Evolutionary conservation across 331 rosid genomes (phyloP).

Genomic region (Rosa hybrid): DNA sequence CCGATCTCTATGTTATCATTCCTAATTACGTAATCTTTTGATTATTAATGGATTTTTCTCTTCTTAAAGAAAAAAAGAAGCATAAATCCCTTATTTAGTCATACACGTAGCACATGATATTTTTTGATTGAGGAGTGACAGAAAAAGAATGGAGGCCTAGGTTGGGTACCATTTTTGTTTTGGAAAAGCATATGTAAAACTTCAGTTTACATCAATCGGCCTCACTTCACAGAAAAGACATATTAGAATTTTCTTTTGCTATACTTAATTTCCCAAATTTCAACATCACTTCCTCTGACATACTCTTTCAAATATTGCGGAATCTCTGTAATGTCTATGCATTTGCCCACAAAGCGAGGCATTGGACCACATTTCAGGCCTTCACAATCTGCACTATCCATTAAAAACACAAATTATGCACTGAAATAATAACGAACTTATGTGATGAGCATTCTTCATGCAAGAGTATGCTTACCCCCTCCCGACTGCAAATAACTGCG

Average conservation of each 20-base stretch:
- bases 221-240: neutral
- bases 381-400: constrained; percentile 52
- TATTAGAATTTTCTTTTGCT: constrained; percentile 5
- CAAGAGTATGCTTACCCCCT: constrained; percentile 40
- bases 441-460: neutral
- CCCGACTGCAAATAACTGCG: constrained; percentile 57
- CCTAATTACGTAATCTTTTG: no score
- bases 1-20: no score
- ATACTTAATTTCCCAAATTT: constrained; percentile 77
- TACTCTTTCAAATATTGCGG: constrained; percentile 68
- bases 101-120: no score
- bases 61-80: no score
- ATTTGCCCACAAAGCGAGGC: constrained; percentile 58
- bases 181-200: neutral
- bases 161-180: neutral
- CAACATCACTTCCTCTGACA: constrained; percentile 73
- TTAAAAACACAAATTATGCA: constrained; percentile 21
- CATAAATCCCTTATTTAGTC: neutral
- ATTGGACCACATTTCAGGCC: constrained; percentile 16
- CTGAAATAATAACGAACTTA: neutral
- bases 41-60: no score
- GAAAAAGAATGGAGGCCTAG: neutral
- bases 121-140: neutral
- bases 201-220: neutral
- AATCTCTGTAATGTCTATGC: constrained; percentile 55